Evolutionary conservation across 1,139 yeast species (phyloP), one percentile per base, ranked within the genome.

Genomic region (Geotrichum cucujoidarum): DNA sequence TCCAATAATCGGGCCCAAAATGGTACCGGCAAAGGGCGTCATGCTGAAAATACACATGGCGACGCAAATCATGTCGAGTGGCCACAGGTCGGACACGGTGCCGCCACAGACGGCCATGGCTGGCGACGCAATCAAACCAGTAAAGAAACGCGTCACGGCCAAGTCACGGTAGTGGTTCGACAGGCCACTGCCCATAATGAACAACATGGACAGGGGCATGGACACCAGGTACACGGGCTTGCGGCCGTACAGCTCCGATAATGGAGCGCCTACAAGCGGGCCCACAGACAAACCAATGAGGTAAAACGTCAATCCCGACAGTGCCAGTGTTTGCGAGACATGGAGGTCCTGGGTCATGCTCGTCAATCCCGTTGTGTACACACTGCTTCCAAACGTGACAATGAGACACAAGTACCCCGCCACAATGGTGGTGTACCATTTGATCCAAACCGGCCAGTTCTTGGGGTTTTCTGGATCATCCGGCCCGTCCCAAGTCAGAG

Each of bases 31-130:
- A 59, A 85, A 80, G 20, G 92, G 90, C 18, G 87, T 83, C 49
- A 83, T 66, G 66, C 88, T 81, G 70, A 85, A 85, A 31, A 78
- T 65, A 1, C 86, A 78, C 77, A 84, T 77, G 16, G 90, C 90
- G 14, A 81, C 45, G 13, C 66, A 63, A 80, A 81, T 37, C 87
- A 88, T 34, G 81, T 83, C 57, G 78, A 68, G 68, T 83, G 80
- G 68, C 81, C 85, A 47, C 76, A 71, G 67, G 66, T 88, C 96
- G 51, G 81, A 72, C 53, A 87, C 77, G 4, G 94, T 79, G 52
- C 95, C 96, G 49, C 89, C 92, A 10, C 89, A 95, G 55, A 86
- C 78, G 5, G 95, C 82, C 63, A 88, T 72, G 0, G 94, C 89
- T 3, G 95, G 95, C 2, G 90, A 79, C 0, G 92, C 85, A 52